These are phyloP conservation scores for Tremella mesenterica DNA, from an alignment of 768 basidiomycete species.

Conservation along the genomic window DNA sequence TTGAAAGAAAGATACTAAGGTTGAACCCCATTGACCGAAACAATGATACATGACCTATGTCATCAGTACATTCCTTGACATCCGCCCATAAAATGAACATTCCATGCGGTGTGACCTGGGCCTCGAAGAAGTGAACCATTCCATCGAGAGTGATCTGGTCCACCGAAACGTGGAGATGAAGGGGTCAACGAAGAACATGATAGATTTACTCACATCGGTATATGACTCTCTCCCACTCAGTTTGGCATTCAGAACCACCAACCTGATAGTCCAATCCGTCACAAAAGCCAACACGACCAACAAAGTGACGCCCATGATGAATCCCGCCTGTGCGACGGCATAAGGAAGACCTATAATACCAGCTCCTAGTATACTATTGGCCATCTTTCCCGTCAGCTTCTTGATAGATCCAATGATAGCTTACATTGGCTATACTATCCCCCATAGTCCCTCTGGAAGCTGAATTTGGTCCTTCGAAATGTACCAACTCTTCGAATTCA, in stretches of 20 bases:
- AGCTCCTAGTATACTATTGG: constrained; percentile 89
- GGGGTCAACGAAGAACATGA: background rate
- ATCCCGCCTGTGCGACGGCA: constrained; percentile 87
- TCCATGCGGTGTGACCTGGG: too few species aligned
- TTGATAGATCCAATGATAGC: constrained; percentile 32
- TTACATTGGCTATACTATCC: constrained; percentile 64
- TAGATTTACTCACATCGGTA: constrained; percentile 50
- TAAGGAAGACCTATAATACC: constrained; percentile 71
- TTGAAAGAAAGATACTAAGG: constrained; percentile 92
- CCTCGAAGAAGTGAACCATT: too few species aligned
- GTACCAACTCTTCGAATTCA: constrained; percentile 10
- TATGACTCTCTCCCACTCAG: constrained; percentile 85
- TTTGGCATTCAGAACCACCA: constrained; percentile 93
- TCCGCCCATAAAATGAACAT: too few species aligned
- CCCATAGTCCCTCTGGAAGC: constrained; percentile 42
- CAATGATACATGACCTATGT: constrained; percentile 75
- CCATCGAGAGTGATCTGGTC: too few species aligned
- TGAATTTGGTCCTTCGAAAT: constrained; percentile 12
- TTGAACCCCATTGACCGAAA: constrained; percentile 83
- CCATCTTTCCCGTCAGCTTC: constrained; percentile 58
- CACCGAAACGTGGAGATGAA: too few species aligned
- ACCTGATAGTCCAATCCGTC: constrained; percentile 76
- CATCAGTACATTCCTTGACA: constrained; percentile 2
- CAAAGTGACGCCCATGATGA: constrained; percentile 75
- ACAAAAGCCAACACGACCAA: constrained; percentile 68